phyloP scores from a whole-genome alignment of 768 basidiomycete genomes.

The Amyloporia xantha region DNA sequence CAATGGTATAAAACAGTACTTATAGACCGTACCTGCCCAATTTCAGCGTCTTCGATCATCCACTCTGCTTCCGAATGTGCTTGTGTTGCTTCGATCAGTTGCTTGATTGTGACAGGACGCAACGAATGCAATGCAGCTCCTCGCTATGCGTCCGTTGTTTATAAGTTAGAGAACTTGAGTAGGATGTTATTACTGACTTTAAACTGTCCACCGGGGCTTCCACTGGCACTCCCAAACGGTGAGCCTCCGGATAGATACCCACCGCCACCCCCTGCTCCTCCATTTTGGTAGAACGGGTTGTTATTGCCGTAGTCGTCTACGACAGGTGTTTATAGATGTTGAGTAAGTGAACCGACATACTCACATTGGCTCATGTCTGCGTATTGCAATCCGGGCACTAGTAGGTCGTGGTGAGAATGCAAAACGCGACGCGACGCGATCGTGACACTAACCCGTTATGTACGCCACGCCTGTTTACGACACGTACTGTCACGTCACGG shows the following conservation, averaged over 20 bases:
- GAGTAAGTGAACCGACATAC: slow-evolving; percentile 12
- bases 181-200: slow-evolving; percentile 25
- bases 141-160: slow-evolving; percentile 21
- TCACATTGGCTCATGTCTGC: slow-evolving; percentile 40
- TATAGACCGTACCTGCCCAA: slow-evolving; percentile 59
- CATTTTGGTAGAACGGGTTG: slow-evolving; percentile 37
- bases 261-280: slow-evolving; percentile 38
- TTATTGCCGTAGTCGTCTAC: slow-evolving; percentile 19
- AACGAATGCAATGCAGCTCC: slow-evolving; percentile 39
- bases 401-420: neutral
- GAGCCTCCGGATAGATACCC: slow-evolving; percentile 57
- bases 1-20: no score
- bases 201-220: slow-evolving; percentile 50
- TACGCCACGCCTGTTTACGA: slow-evolving; percentile 4
- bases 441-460: slow-evolving; percentile 4
- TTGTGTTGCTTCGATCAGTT: slow-evolving; percentile 72
- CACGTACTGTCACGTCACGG: slow-evolving; percentile 7
- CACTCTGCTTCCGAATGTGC: slow-evolving; percentile 87
- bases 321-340: no score
- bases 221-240: slow-evolving; percentile 46
- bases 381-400: neutral
- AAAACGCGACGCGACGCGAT: neutral
- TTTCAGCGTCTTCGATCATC: slow-evolving; percentile 70
- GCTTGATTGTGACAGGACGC: slow-evolving; percentile 73
- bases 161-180: neutral